Evolutionary conservation across 2,329 filamentous ascomycete species (phyloP).

Genomic region (Colletotrichum tropicicola): DNA sequence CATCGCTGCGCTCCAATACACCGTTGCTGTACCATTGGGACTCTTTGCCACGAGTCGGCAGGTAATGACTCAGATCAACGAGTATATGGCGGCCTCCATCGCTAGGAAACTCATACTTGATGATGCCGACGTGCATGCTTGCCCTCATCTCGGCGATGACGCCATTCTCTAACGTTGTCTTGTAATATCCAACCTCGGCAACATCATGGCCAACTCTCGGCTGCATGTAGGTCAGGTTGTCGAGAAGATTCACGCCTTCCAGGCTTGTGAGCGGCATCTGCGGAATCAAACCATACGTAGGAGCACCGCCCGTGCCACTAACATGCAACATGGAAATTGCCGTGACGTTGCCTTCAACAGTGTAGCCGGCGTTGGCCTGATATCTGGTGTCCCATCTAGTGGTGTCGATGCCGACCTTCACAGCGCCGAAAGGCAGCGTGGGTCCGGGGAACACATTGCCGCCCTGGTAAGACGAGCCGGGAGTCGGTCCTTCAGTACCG

Average conservation of each 20-base stretch:
- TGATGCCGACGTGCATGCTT: conserved; percentile 57
- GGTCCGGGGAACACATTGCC: conserved; percentile 55
- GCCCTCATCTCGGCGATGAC: conserved; percentile 59
- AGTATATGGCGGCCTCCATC: conserved; percentile 50
- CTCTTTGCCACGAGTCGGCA: conserved; percentile 49
- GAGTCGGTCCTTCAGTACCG: conserved; percentile 54
- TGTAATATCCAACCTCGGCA: conserved; percentile 63
- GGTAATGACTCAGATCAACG: conserved; percentile 58
- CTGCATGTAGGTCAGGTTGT: conserved; percentile 58
- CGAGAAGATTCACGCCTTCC: conserved; percentile 53
- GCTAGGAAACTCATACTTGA: conserved; percentile 59
- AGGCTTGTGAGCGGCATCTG: conserved; percentile 55
- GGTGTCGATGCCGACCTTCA: conserved; percentile 54
- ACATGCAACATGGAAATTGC: conserved; percentile 64
- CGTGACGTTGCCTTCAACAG: conserved; percentile 53
- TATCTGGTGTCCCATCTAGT: conserved; percentile 36
- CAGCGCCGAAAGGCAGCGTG: conserved; percentile 52
- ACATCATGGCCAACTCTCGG: conserved; percentile 46
- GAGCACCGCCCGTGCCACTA: conserved; percentile 64
- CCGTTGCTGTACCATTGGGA: conserved; percentile 52
- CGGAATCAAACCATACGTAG: conserved; percentile 65
- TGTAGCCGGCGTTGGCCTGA: conserved; percentile 46
- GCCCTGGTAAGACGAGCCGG: conserved; percentile 52
- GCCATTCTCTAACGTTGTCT: conserved; percentile 57
- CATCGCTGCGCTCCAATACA: conserved; percentile 45